Percentiles rank a stretch among this genome's conserved stretches.
Conservation (phyloP, 148 eudicot genomes). For the Silene conica region DNA sequence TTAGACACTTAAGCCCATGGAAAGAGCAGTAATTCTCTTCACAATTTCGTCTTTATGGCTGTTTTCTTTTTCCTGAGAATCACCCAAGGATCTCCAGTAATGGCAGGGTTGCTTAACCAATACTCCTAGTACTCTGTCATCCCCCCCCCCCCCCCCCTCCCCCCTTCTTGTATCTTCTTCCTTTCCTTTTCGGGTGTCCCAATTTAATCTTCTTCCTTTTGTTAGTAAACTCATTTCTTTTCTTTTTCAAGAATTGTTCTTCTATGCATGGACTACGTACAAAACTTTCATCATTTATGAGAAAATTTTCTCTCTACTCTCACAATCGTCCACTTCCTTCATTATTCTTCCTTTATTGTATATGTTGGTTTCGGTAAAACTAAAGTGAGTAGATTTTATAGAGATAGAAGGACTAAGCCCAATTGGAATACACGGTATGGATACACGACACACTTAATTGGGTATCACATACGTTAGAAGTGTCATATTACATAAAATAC, state of each 20-base stretch:
- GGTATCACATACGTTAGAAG: background rate
- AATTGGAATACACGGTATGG: background rate
- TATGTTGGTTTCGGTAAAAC: background rate
- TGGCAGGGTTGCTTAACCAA: background rate
- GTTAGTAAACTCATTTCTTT: too few relatives aligned
- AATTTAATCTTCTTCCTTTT: background rate
- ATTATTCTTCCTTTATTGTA: background rate
- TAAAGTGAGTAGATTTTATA: background rate
- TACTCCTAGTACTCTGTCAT: background rate
- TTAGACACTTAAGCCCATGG: too few relatives aligned
- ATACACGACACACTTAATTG: background rate
- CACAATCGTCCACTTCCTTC: background rate
- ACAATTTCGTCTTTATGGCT: background rate
- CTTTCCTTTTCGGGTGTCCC: background rate
- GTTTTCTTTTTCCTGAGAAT: background rate
- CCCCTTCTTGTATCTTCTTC: too few relatives aligned
- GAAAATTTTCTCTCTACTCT: background rate
- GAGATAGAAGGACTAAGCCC: background rate
- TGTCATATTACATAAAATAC: background rate
- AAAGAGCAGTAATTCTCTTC: background rate
- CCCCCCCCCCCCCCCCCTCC: too few relatives aligned
- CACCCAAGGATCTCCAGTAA: background rate
- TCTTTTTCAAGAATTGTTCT: background rate
- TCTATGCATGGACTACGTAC: background rate
- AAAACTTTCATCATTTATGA: background rate